Evolutionary conservation across 2,329 filamentous ascomycete species (phyloP), one percentile per base, ranked within the genome.

Genomic region (Cladorrhinum sp.): DNA sequence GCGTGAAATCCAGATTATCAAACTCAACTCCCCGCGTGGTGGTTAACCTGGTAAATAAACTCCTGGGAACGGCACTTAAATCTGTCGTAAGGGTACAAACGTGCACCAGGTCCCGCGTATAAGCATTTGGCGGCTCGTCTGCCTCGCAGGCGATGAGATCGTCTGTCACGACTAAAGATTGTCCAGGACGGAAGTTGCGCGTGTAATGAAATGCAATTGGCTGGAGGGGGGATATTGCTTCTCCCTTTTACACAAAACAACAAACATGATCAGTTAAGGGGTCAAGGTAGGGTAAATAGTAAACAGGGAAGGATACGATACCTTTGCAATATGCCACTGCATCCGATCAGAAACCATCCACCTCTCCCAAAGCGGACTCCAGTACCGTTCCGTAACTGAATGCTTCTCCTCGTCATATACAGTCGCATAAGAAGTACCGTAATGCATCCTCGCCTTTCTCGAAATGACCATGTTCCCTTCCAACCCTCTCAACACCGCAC

Each of bases 141-240:
- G 83, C 81, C 59, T 90, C 88, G 67, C 87, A 91, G 3, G 88
- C 89, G 62, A 93, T 91, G 38, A 93, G 77, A 68, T 93, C 90
- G 73, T 93, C 90, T 55, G 90, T 90, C 5, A 93, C 90, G 3
- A 91, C 75, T 6, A 92, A 81, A 0, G 87, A 90, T 73, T 93
- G 90, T 0, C 88, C 87, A 0, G 89, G 89, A 1, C 89, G 85
- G 76, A 93, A 93, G 74, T 93, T 93, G 63, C 90, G 87, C 2
- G 90, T 93, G 75, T 93, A 93, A 77, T 93, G 90, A 75, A 93
- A 93, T 1, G 88, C 89, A 61, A 93, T 88, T 0, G 90, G 90
- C 1, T 84, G 81, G 0, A 85, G 78, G n/a, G 90, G 87, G 7
- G 88, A 92, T 38, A 93, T 83, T 38, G 89, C 84, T 66, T 91